Conservation (phyloP, 2,329 filamentous ascomycete species). For the Penicillium glabrum region DNA sequence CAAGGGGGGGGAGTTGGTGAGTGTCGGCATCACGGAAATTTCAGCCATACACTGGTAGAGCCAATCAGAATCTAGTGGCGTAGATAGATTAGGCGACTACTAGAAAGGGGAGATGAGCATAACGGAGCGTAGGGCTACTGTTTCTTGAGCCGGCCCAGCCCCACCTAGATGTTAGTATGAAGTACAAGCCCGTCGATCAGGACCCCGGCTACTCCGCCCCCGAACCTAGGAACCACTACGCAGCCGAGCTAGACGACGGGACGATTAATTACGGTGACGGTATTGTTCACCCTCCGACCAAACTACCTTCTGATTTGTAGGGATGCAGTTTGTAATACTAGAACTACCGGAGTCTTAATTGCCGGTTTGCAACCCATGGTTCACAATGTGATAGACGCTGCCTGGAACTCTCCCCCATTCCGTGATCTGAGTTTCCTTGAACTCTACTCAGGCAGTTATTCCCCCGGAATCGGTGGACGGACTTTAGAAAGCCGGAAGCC, state of each 20-base stretch:
- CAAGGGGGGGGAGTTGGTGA: neutral
- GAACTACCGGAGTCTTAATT: neutral
- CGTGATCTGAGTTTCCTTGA: neutral
- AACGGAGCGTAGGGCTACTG: neutral
- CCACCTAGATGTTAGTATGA: neutral
- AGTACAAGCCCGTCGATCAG: constrained; percentile 9
- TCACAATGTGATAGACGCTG: neutral
- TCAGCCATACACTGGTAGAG: neutral
- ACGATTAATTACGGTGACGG: neutral
- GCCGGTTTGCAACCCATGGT: neutral
- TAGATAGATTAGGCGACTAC: neutral
- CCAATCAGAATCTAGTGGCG: neutral
- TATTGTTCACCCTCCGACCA: neutral
- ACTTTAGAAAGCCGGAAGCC: neutral
- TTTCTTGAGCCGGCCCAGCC: neutral
- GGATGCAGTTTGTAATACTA: neutral
- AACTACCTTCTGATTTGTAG: too few relatives aligned
- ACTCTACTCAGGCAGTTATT: too few relatives aligned
- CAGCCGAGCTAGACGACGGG: constrained; percentile 8
- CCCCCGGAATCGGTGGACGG: neutral
- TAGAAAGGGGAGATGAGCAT: neutral
- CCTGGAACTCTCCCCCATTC: neutral
- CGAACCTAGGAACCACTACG: neutral
- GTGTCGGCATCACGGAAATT: neutral
- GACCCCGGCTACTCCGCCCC: neutral